These are phyloP conservation scores for Lachancea waltii DNA, from an alignment of 805 yeast species.

Conservation along the genomic window DNA sequence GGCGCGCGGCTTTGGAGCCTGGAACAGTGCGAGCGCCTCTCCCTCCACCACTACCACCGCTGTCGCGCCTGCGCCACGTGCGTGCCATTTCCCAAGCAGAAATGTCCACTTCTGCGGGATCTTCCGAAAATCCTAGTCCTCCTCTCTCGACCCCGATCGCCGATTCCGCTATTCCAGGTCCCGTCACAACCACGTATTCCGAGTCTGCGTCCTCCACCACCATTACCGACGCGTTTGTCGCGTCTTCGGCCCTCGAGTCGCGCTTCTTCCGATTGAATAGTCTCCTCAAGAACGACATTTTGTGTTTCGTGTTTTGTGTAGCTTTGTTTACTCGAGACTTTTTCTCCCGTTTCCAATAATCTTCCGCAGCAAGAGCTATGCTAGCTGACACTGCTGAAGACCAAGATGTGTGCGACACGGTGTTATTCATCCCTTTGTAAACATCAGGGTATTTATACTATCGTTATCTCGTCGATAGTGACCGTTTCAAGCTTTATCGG, in stretches of 20 bases:
- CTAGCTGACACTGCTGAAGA: no score
- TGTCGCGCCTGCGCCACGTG: constrained; percentile 3
- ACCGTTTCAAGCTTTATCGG: no score
- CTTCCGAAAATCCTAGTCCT: constrained; percentile 4
- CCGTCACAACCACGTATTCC: constrained; percentile 11
- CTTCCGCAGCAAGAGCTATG: no score
- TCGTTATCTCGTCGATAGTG: no score
- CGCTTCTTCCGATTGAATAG: constrained; percentile 4
- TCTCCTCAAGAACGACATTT: constrained; percentile 7
- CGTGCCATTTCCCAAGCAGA: constrained; percentile 23
- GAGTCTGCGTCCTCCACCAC: constrained; percentile 13
- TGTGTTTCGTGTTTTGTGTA: neutral
- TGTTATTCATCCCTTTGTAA: no score
- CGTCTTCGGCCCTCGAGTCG: neutral
- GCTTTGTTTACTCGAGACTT: no score
- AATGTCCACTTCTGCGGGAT: constrained; percentile 18
- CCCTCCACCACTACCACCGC: no score
- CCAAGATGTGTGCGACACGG: no score
- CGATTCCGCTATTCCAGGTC: neutral
- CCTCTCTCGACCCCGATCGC: neutral
- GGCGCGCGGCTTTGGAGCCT: constrained; percentile 5
- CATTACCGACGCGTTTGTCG: neutral
- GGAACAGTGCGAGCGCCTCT: neutral
- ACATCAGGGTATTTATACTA: constrained; percentile 4
- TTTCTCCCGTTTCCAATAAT: neutral